Base-by-base conservation (phyloP, 2,329 filamentous ascomycete genomes). In the Grosmannia penicillata region DNA sequence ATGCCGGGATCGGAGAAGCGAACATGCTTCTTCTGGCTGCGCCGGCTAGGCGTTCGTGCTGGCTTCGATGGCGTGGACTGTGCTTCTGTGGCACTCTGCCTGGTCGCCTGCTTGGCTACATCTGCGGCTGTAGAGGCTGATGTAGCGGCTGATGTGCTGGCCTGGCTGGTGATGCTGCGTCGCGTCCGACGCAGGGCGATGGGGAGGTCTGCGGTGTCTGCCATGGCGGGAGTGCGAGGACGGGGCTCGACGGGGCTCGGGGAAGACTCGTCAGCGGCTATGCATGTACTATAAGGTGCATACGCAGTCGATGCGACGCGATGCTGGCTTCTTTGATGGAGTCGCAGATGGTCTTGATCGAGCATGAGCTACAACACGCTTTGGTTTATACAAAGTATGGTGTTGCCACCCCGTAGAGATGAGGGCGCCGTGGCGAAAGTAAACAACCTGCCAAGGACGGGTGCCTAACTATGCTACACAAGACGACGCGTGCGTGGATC, bases 1-100 rank as follows among this genome's bases (percentile, higher is more conserved):
- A 25, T 29, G 0, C 68, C 70, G 8, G 70, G 70, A 29, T 76
- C 71, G 0, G 73, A 77, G 54, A 76, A 75, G 27, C 72, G 68
- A 18, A 75, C 70, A 40, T 60, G 59, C 46, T 68, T 70, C 47
- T 62, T 68, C 2, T 53, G 36, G 21, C 45, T 52, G 14, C 51
- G 55, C 3, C 37, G 42, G 44, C 46, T 26, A 1, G 19, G 39
- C 11, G 21, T 28, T 10, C 27, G 26, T 11, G 34, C 54, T 42
- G 49, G 56, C 26, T 50, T 58, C 10, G n/a, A 17, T 9, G 27
- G 6, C 19, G 22, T 24, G 9, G 33, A n/a, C n/a, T n/a, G 15
- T 26, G 10, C 14, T 23, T 13, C 46, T 66, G 68, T 48, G 61
- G 68, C 1, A 52, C 40, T 15, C 45, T 53, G 19, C 45, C 42